Evolutionary conservation across 2,329 filamentous ascomycete genomes (phyloP), one percentile per base, ranked within the genome.

Genomic region (Colletotrichum magnum): DNA sequence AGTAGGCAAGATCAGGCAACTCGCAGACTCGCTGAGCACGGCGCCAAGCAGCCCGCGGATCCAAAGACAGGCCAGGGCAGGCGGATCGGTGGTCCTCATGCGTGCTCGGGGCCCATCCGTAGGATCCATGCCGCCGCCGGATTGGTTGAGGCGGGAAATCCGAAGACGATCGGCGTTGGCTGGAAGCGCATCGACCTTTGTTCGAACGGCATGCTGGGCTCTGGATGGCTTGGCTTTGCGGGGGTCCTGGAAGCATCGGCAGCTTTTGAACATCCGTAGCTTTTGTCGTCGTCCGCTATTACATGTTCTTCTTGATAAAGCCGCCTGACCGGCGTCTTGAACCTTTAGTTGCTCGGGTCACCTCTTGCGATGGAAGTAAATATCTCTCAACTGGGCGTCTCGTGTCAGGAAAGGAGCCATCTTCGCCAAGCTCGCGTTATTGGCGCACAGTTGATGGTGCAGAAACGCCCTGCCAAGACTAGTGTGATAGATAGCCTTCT

Each of bases 131-230:
- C 47, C 28, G 54, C 24, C 18, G 54, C 32, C 64, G 66, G 66
- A 59, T 69, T 70, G 67, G 62, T 63, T 45, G 57, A 68, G n/a
- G 67, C 52, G 63, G 57, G 63, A 68, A 61, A 62, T 59, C 67
- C 67, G 63, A 70, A 41, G 47, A 57, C 24, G 67, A 70, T 70
- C 67, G 57, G 64, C 67, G 52, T 50, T 66, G 67, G 67, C 63
- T 43, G 53, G 67, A 70, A 63, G 63, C 63, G 21, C 57, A 57
- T 68, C 63, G 67, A 54, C 67, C 52, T 62, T 28, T 26, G 13
- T 21, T 58, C 45, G 50, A 60, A 59, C 32, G 61, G n/a, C 47
- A 36, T 47, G 41, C 43, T 43, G 24, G 32, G 53, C 54, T 50
- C 26, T 48, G 56, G 18, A 52, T 43, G 58, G 50, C 63, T 68